Percentiles rank a stretch among this genome's conserved stretches.
These are phyloP conservation scores for Marsdenia floribunda DNA, from an alignment of 257 asterid genomes.

Conservation along the genomic window DNA sequence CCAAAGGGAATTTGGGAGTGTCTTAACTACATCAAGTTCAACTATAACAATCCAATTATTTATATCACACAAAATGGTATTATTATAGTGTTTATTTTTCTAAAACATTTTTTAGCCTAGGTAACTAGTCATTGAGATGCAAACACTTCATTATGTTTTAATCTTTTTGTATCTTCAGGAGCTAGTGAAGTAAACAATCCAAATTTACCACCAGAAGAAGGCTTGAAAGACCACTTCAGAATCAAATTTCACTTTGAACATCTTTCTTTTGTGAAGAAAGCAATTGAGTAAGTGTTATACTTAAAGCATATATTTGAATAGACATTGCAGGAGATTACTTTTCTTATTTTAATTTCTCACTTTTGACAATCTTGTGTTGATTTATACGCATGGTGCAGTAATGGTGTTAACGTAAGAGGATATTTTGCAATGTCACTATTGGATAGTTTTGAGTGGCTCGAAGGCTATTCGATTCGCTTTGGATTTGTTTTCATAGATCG, in stretches of 20 bases:
- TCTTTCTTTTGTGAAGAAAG: constrained; percentile 20
- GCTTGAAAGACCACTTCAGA: constrained; percentile 21
- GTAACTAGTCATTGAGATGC: no score
- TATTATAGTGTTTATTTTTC: no score
- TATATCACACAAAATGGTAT: constrained; percentile 37
- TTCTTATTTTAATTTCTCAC: not conserved
- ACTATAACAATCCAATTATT: constrained; percentile 27
- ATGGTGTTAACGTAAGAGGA: constrained; percentile 27
- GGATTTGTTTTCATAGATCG: constrained; percentile 30
- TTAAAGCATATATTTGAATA: not conserved
- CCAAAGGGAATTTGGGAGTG: constrained; percentile 29
- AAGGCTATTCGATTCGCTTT: constrained; percentile 25
- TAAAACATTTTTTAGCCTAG: no score
- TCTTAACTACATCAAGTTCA: constrained; percentile 20
- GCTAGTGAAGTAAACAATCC: constrained; percentile 20
- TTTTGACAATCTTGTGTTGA: constrained; percentile 12
- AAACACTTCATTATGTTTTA: not conserved
- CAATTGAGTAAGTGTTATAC: constrained; percentile 21
- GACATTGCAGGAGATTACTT: not conserved
- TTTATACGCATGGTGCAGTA: constrained; percentile 5
- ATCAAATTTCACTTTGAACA: constrained; percentile 20
- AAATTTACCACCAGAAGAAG: constrained; percentile 14
- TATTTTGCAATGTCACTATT: constrained; percentile 31
- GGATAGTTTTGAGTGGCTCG: constrained; percentile 29
- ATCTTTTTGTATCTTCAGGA: constrained; percentile 9